phyloP scores from a whole-genome alignment of 2,329 filamentous ascomycete species.

The Xylariaceae sp. region DNA sequence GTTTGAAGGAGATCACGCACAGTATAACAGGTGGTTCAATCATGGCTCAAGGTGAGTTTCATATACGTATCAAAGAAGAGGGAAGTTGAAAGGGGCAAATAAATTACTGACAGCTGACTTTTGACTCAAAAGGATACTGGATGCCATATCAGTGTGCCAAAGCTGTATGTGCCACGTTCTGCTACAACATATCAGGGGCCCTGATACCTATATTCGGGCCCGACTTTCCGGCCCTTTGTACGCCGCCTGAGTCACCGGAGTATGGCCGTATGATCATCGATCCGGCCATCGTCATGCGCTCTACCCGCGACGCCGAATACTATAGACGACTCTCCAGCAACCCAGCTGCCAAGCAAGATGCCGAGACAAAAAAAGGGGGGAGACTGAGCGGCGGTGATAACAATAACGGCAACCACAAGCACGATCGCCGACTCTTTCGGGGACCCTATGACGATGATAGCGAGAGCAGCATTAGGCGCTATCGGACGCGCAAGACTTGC shows the following conservation, averaged over 20 bases:
- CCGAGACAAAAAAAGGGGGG: slow-evolving; percentile 1
- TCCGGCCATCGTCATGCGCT: slow-evolving; percentile 46
- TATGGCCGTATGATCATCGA: slow-evolving; percentile 65
- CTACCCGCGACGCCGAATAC: slow-evolving; percentile 44
- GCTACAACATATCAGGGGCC: slow-evolving; percentile 74
- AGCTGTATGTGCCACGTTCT: slow-evolving; percentile 86
- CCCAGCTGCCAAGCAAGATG: slow-evolving; percentile 15
- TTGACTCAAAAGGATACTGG: slow-evolving; percentile 72
- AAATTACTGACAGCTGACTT: slow-evolving; percentile 1
- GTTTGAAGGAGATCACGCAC: slow-evolving; percentile 82
- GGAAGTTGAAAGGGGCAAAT: not conserved
- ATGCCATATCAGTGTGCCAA: slow-evolving; percentile 84
- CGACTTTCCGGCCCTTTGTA: slow-evolving; percentile 69
- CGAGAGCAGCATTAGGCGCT: too few species aligned
- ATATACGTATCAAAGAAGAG: not conserved
- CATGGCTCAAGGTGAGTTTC: slow-evolving; percentile 70
- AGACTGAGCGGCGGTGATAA: too few species aligned
- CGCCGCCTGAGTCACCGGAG: slow-evolving; percentile 55
- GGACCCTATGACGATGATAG: slow-evolving; percentile 21
- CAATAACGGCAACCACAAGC: slow-evolving; percentile 20
- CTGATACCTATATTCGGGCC: slow-evolving; percentile 87
- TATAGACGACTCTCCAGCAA: slow-evolving; percentile 35
- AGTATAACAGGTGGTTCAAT: slow-evolving; percentile 93
- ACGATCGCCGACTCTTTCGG: slow-evolving; percentile 26
- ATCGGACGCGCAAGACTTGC: slow-evolving; percentile 30